phyloP scores from a whole-genome alignment of 2,329 filamentous ascomycete genomes.

The Ilyonectria destructans region DNA sequence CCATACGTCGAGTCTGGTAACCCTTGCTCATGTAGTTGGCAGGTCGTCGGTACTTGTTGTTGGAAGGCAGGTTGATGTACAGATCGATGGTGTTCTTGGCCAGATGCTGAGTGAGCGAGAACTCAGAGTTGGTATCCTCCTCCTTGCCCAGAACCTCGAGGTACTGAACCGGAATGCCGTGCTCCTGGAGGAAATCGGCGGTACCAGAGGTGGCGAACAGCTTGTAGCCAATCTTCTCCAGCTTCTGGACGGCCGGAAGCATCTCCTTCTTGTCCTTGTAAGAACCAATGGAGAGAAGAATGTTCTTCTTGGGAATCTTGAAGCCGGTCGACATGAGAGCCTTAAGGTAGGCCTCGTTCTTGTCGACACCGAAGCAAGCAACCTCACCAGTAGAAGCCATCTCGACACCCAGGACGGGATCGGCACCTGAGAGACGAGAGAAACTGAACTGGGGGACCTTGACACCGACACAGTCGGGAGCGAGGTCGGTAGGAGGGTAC shows the following conservation, averaged over 20 bases:
- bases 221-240: conserved; percentile 94
- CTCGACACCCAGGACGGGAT: conserved; percentile 96
- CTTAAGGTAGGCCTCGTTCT: conserved; percentile 98
- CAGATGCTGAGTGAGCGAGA: conserved; percentile 96
- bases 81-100: conserved; percentile 98
- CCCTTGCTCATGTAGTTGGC: conserved; percentile 99
- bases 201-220: conserved; percentile 97
- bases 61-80: conserved; percentile 99
- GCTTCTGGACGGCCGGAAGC: conserved; percentile 91
- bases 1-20: conserved; percentile 97
- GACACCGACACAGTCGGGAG: conserved; percentile 90
- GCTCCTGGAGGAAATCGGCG: conserved; percentile 94
- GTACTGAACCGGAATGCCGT: conserved; percentile 93
- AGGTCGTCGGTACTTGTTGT: conserved; percentile 95
- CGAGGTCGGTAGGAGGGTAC: conserved; percentile 85
- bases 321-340: conserved; percentile 96
- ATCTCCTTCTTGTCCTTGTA: conserved; percentile 99
- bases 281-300: conserved; percentile 94
- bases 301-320: conserved; percentile 95
- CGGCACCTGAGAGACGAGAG: conserved; percentile 94
- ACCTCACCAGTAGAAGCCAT: conserved; percentile 99
- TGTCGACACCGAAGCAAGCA: conserved; percentile 94
- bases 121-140: conserved; percentile 93
- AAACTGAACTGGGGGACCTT: conserved; percentile 99
- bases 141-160: conserved; percentile 88